A percentile compares a stretch with the other conserved stretches of the same genome.
Evolutionary conservation across 106 monocot genomes (phyloP).

Genomic region (Xerophyta viscosa): DNA sequence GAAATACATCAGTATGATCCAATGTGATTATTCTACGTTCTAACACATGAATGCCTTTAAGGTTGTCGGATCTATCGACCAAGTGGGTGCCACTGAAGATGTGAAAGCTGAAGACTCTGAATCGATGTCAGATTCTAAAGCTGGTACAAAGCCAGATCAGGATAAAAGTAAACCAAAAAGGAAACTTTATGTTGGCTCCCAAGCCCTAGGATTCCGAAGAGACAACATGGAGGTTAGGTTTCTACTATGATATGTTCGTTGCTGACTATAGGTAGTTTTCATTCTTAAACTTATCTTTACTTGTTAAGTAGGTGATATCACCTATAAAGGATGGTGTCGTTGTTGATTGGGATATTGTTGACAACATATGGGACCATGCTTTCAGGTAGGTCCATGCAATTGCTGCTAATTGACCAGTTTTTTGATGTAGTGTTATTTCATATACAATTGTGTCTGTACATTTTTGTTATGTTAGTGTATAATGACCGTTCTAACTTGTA

Average conservation of each 20-base stretch:
- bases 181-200: constrained; percentile 67
- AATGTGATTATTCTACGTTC: background rate
- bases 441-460: too few species aligned
- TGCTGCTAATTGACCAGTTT: too few species aligned
- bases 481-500: too few species aligned
- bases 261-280: background rate
- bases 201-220: constrained; percentile 59
- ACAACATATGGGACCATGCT: constrained; percentile 97
- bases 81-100: constrained; percentile 42
- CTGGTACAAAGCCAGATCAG: constrained; percentile 26
- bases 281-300: background rate
- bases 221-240: constrained; percentile 66
- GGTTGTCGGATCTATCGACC: constrained; percentile 85
- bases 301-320: constrained; percentile 62
- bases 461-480: too few species aligned
- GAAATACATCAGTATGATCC: too few species aligned
- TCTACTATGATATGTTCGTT: background rate
- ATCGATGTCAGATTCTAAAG: constrained; percentile 36
- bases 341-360: constrained; percentile 94
- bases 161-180: constrained; percentile 50
- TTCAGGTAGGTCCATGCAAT: constrained; percentile 58
- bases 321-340: constrained; percentile 81
- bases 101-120: constrained; percentile 63
- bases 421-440: too few species aligned
- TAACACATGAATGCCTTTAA: constrained; percentile 10